Conservation (phyloP, 1,139 yeast genomes). For the Sugiyamaella pinicola region DNA sequence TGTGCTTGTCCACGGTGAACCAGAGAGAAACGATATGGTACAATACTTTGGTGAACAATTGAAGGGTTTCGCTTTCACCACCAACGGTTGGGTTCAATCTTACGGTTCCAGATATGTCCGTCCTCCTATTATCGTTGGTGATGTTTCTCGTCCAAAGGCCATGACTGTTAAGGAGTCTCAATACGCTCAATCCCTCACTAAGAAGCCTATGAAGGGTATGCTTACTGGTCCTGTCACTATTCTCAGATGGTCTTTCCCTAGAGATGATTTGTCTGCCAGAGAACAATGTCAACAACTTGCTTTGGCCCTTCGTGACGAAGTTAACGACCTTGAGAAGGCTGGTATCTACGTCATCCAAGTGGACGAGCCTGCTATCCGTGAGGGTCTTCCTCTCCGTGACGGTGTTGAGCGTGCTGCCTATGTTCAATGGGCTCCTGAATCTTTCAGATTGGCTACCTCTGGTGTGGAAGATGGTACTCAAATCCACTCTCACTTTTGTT, state of each 20-base stretch:
- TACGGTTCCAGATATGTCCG: slow-evolving; percentile 99
- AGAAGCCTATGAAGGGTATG: slow-evolving; percentile 99
- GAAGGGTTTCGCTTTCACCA: slow-evolving; percentile 96
- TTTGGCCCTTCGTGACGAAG: slow-evolving; percentile 98
- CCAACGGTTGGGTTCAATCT: slow-evolving; percentile 99
- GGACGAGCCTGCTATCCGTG: slow-evolving; percentile 99
- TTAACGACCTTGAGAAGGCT: slow-evolving; percentile 95
- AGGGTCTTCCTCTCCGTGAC: slow-evolving; percentile 98
- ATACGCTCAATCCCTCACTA: slow-evolving; percentile 95
- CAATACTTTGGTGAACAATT: slow-evolving; percentile 99
- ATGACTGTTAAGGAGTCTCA: slow-evolving; percentile 99
- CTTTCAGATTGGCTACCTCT: slow-evolving; percentile 99
- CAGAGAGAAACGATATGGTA: slow-evolving; percentile 99
- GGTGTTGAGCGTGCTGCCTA: slow-evolving; percentile 96
- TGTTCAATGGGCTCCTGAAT: slow-evolving; percentile 98
- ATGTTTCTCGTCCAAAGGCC: slow-evolving; percentile 96
- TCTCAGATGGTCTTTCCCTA: slow-evolving; percentile 99
- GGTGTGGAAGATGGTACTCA: slow-evolving; percentile 95
- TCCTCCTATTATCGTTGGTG: slow-evolving; percentile 99
- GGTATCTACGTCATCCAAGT: slow-evolving; percentile 98
- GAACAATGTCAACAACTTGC: slow-evolving; percentile 97
- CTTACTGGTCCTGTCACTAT: slow-evolving; percentile 99
- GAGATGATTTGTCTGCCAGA: slow-evolving; percentile 95
- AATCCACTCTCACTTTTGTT: slow-evolving; percentile 99
- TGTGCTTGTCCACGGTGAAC: slow-evolving; percentile 99